Conservation (phyloP, 805 yeast species). For the Yarrowia sp. region DNA sequence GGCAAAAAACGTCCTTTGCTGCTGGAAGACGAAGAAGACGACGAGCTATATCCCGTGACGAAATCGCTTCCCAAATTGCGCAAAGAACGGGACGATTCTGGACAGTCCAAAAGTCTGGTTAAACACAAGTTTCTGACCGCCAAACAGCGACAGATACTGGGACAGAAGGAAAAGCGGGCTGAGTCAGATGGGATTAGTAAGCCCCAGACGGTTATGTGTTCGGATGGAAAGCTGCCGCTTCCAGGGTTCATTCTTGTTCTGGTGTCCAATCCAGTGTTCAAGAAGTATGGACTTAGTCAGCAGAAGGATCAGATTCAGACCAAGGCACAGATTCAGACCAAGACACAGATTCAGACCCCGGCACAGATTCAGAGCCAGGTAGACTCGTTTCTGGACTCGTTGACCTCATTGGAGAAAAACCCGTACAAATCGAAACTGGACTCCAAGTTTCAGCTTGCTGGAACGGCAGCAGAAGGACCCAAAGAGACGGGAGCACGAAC, state of each 20-base stretch:
- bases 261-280: background rate
- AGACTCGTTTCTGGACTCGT: background rate
- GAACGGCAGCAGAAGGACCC: background rate
- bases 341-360: no score
- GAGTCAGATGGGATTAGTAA: no score
- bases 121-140: conserved; percentile 8
- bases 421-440: background rate
- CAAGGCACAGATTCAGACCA: no score
- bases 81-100: background rate
- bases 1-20: background rate
- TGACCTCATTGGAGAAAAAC: background rate
- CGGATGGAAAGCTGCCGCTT: conserved; percentile 6
- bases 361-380: no score
- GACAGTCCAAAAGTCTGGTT: background rate
- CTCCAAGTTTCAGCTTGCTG: conserved; percentile 2
- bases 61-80: background rate
- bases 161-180: background rate
- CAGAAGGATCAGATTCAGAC: no score
- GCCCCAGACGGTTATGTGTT: background rate
- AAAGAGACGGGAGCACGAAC: background rate
- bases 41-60: background rate
- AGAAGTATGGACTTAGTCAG: background rate
- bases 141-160: background rate
- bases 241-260: background rate
- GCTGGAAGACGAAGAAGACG: conserved; percentile 1